A percentile compares a stretch with the other conserved stretches of the same genome.
phyloP scores from a whole-genome alignment of 371 early-diverging fungal species.

The Mortierella sp. region DNA sequence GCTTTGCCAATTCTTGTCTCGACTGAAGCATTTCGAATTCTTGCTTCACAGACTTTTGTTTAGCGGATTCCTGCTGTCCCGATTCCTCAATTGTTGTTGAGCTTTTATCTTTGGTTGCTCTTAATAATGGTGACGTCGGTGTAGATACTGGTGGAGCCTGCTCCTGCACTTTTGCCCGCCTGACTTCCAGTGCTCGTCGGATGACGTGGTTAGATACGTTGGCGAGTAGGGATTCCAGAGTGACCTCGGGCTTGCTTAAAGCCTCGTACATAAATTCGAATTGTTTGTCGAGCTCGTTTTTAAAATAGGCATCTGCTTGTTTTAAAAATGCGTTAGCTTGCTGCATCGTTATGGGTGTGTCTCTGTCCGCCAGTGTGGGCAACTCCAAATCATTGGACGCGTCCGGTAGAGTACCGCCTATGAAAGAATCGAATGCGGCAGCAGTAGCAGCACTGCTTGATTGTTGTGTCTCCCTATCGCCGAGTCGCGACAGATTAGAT shows the following conservation, averaged over 20 bases:
- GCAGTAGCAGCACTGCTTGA: not conserved
- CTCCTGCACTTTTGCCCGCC: not conserved
- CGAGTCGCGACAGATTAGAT: not conserved
- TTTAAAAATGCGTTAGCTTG: not conserved
- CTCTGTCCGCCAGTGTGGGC: not conserved
- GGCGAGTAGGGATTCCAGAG: not conserved
- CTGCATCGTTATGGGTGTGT: slow-evolving; percentile 1
- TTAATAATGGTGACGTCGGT: not conserved
- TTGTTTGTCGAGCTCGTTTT: not conserved
- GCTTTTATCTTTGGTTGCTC: not conserved
- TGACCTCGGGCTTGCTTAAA: not conserved
- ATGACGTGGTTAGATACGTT: not conserved
- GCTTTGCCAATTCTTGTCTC: not conserved
- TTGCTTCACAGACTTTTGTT: slow-evolving; percentile 2
- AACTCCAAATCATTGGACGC: not conserved
- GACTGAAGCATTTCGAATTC: not conserved
- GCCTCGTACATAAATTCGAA: not conserved
- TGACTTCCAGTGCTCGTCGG: not conserved
- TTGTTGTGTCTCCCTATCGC: not conserved
- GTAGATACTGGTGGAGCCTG: not conserved
- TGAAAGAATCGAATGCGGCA: not conserved
- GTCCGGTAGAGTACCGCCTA: not conserved
- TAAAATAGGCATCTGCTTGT: not conserved
- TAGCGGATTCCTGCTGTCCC: not conserved
- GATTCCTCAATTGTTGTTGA: too few species aligned